These are phyloP conservation scores for Neonectria neomacrospora DNA, from an alignment of 2,329 filamentous ascomycete species.

Conservation along the genomic window DNA sequence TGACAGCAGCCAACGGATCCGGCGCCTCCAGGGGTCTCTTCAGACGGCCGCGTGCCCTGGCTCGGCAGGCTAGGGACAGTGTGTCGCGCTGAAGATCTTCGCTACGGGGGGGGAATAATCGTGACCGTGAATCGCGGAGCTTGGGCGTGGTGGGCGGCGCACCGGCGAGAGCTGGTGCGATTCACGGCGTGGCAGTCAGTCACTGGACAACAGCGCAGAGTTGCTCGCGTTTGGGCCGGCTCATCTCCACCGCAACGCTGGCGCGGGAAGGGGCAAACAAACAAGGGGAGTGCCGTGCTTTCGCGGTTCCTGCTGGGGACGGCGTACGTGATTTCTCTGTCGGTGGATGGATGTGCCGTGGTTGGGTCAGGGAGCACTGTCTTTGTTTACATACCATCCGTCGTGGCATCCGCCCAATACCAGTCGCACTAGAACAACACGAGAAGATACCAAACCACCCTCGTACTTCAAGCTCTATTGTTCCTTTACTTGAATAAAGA, in stretches of 20 bases:
- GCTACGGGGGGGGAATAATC: constrained; percentile 9
- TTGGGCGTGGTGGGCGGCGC: constrained; percentile 30
- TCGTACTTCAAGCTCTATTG: neutral
- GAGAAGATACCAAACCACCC: neutral
- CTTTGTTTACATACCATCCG: neutral
- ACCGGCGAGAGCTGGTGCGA: constrained; percentile 21
- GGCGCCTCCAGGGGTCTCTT: constrained; percentile 34
- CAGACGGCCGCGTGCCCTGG: constrained; percentile 31
- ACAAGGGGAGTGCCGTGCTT: constrained; percentile 14
- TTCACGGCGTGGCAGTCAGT: constrained; percentile 34
- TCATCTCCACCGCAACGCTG: constrained; percentile 16
- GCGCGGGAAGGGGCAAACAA: constrained; percentile 11
- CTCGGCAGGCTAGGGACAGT: no score
- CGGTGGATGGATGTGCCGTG: neutral
- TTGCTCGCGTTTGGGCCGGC: constrained; percentile 4
- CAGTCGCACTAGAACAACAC: neutral
- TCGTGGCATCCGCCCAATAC: neutral
- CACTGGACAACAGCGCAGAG: neutral
- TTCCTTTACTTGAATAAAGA: neutral
- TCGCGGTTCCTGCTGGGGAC: neutral
- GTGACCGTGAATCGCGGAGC: constrained; percentile 39
- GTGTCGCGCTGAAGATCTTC: constrained; percentile 1
- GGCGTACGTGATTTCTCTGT: neutral
- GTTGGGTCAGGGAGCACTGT: neutral
- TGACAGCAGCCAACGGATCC: constrained; percentile 44